Conservation (phyloP, 805 yeast genomes). For the Starmera dryadoides region DNA sequence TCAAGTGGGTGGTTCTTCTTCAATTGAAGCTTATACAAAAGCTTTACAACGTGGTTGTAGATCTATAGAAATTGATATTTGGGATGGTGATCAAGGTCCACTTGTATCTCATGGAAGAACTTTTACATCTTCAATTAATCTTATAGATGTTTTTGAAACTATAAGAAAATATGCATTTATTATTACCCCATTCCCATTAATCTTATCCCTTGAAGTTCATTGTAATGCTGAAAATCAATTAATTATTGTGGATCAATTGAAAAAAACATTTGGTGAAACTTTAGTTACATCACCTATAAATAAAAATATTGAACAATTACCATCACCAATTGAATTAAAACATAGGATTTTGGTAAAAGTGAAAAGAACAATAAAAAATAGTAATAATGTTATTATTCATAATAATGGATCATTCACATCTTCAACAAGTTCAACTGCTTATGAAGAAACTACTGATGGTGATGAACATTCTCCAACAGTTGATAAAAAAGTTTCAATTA, state of each 20-base stretch:
- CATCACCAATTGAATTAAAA: constrained; percentile 68
- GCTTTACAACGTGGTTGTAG: constrained; percentile 90
- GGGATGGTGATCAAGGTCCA: constrained; percentile 85
- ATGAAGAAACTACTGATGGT: constrained; percentile 33
- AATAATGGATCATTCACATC: constrained; percentile 11
- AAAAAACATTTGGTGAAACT: constrained; percentile 50
- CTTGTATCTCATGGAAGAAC: constrained; percentile 87
- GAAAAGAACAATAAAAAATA: constrained; percentile 39
- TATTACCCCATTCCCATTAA: constrained; percentile 79
- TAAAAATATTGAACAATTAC: constrained; percentile 32
- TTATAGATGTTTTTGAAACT: constrained; percentile 61
- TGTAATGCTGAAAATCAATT: constrained; percentile 66
- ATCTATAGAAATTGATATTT: constrained; percentile 89
- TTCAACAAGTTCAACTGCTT: constrained; percentile 20
- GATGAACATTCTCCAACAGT: constrained; percentile 22
- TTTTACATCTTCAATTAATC: constrained; percentile 66
- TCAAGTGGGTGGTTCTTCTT: constrained; percentile 81
- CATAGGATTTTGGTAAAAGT: constrained; percentile 73
- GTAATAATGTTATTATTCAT: constrained; percentile 14
- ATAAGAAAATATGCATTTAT: constrained; percentile 83
- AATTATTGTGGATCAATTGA: constrained; percentile 45
- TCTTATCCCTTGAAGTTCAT: constrained; percentile 78
- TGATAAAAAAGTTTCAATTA: not conserved
- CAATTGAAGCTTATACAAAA: constrained; percentile 82
- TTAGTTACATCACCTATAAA: constrained; percentile 29